phyloP scores from a whole-genome alignment of 768 basidiomycete genomes.

The Lentinula edodes region DNA sequence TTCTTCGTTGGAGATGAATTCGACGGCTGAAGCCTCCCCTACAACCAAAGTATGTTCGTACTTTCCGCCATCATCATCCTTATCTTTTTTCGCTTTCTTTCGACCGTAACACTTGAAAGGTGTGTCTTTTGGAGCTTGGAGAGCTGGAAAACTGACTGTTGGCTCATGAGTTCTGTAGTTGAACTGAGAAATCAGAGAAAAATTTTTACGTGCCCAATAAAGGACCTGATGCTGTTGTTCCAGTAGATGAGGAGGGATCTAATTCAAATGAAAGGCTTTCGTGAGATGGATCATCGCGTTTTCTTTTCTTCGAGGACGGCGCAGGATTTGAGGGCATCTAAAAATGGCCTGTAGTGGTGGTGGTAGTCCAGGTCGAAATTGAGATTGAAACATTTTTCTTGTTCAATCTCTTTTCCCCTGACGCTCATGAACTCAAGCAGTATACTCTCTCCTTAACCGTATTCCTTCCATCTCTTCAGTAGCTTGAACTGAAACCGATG shows the following conservation, averaged over 20 bases:
- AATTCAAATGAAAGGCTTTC: conserved; percentile 30
- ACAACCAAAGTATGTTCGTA: conserved; percentile 49
- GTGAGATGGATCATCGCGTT: conserved; percentile 30
- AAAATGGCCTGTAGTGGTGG: neutral
- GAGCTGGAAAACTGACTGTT: conserved; percentile 59
- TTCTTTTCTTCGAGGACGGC: conserved; percentile 36
- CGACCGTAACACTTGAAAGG: conserved; percentile 56
- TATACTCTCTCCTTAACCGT: neutral
- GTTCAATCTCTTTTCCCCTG: neutral
- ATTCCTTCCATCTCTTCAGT: neutral
- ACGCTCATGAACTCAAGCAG: neutral
- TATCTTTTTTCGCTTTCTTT: conserved; percentile 32
- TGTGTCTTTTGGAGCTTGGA: conserved; percentile 52
- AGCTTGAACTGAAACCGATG: neutral
- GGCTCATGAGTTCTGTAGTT: neutral
- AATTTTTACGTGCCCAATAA: conserved; percentile 38
- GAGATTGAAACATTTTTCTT: neutral
- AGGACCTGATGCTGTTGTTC: conserved; percentile 41
- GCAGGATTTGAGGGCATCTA: neutral
- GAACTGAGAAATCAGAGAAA: neutral
- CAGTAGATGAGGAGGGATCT: conserved; percentile 22
- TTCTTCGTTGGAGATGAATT: conserved; percentile 67
- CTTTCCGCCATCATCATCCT: conserved; percentile 19
- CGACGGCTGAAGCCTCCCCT: conserved; percentile 80
- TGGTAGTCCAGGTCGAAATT: conserved; percentile 1